Evolutionary conservation across 305 asterid species (phyloP).

Genomic region (Solanum aculeatissimum): DNA sequence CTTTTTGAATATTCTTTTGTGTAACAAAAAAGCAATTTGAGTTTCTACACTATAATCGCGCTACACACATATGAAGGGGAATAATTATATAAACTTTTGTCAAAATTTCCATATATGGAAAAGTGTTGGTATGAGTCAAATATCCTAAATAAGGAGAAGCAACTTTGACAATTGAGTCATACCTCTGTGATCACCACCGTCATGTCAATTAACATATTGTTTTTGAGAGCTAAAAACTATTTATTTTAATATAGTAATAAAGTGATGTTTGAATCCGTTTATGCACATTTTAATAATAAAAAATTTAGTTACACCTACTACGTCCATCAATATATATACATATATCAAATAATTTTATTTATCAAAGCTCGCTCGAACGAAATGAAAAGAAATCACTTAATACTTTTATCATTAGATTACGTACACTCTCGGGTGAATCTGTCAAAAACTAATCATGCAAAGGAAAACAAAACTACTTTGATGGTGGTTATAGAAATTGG

Average conservation of each 20-base stretch:
- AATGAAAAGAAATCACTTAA: too few species aligned
- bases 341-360: too few species aligned
- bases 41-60: not conserved
- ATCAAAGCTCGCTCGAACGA: too few species aligned
- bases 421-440: too few species aligned
- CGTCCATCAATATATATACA: too few species aligned
- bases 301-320: too few species aligned
- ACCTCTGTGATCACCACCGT: not conserved
- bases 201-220: not conserved
- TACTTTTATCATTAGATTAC: too few species aligned
- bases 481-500: not conserved
- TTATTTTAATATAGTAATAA: too few species aligned
- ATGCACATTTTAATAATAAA: too few species aligned
- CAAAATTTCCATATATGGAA: not conserved
- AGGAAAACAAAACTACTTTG: not conserved
- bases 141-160: not conserved
- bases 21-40: not conserved
- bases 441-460: not conserved
- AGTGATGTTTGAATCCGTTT: too few species aligned
- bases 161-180: not conserved
- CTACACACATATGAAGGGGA: not conserved
- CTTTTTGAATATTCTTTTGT: not conserved
- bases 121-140: not conserved
- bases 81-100: not conserved
- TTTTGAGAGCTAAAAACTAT: too few species aligned